Conservation (phyloP, 164 flowering plant species). For the Vitis rupestris region DNA sequence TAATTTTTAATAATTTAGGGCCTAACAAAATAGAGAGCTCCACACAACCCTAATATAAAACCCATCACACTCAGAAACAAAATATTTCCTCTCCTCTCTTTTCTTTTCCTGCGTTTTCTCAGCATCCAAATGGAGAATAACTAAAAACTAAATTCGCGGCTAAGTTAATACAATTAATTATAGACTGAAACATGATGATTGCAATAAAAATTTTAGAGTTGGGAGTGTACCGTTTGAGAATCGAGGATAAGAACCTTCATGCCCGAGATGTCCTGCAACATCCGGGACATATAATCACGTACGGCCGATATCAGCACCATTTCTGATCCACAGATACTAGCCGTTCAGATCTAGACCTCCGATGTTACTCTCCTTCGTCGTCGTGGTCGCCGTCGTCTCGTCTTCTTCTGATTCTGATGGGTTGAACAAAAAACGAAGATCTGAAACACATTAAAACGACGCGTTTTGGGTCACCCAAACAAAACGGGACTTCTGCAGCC, state of each 20-base stretch:
- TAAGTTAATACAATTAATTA: neutral
- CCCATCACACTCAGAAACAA: neutral
- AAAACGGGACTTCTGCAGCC: no score
- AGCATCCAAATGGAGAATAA: neutral
- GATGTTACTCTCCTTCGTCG: neutral
- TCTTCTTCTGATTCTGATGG: no score
- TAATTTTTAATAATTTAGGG: no score
- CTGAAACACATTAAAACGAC: no score
- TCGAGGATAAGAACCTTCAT: conserved; percentile 96
- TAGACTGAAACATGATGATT: neutral
- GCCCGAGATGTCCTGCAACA: conserved; percentile 95
- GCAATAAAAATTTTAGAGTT: neutral
- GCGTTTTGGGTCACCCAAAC: no score
- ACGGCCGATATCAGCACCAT: conserved; percentile 74
- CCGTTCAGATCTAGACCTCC: neutral
- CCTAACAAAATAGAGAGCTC: no score
- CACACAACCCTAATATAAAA: neutral
- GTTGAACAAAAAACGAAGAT: no score
- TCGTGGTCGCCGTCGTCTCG: no score
- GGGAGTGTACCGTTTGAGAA: conserved; percentile 64
- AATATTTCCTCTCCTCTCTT: neutral
- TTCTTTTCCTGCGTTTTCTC: neutral
- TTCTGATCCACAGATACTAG: conserved; percentile 5
- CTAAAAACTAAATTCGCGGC: neutral
- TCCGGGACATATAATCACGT: conserved; percentile 73